Conservation (phyloP, 441 rosid species). For the Syzygium malaccense region DNA sequence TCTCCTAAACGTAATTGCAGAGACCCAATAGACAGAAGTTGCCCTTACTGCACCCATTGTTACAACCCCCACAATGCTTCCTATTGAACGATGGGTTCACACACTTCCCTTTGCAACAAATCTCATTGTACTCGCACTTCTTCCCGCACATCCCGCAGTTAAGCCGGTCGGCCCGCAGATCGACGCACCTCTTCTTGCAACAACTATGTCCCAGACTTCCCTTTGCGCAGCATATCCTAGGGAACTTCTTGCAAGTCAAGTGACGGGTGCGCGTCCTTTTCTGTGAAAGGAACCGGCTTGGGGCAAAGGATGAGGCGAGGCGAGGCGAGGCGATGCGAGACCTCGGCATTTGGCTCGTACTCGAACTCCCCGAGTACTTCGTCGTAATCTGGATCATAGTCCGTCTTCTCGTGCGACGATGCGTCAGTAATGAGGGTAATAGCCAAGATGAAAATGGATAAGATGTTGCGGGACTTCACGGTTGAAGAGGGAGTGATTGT, state of each 20-base stretch:
- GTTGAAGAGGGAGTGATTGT: too few relatives aligned
- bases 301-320: too few relatives aligned
- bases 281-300: background rate
- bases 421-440: too few relatives aligned
- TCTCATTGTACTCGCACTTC: slow-evolving; percentile 18
- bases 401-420: too few relatives aligned
- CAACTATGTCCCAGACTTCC: slow-evolving; percentile 4
- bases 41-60: slow-evolving; percentile 12
- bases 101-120: slow-evolving; percentile 26
- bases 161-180: slow-evolving; percentile 5
- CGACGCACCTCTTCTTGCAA: slow-evolving; percentile 28
- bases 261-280: background rate
- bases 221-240: background rate
- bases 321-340: too few relatives aligned
- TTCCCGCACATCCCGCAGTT: slow-evolving; percentile 28
- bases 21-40: slow-evolving; percentile 17
- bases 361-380: too few relatives aligned
- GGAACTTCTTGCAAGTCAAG: background rate
- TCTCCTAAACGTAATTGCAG: slow-evolving; percentile 19
- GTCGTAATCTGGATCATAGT: too few relatives aligned
- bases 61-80: slow-evolving; percentile 25
- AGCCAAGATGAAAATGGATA: too few relatives aligned
- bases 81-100: slow-evolving; percentile 15
- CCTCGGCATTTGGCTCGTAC: too few relatives aligned
- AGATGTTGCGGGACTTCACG: too few relatives aligned